Conservation (phyloP, 2,329 filamentous ascomycete species). For the Cladosporium sp. region DNA sequence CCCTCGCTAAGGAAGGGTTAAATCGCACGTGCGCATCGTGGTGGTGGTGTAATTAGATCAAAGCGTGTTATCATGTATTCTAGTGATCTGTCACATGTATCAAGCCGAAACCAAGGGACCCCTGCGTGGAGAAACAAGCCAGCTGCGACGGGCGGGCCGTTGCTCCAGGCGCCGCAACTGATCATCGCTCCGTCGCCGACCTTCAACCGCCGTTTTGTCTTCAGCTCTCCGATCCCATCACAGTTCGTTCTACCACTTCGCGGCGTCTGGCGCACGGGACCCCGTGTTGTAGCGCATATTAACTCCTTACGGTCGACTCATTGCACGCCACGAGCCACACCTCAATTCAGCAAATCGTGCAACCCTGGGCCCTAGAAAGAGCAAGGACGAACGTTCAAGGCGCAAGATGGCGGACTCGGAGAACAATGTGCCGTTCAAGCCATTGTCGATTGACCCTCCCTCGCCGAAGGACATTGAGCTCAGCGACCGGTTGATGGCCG, state of each 20-base stretch:
- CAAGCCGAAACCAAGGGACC: neutral
- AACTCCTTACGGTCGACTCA: neutral
- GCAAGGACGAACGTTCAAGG: neutral
- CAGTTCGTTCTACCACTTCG: neutral
- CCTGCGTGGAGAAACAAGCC: neutral
- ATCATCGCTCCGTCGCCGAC: neutral
- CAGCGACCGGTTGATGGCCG: constrained; percentile 72
- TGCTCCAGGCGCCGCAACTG: neutral
- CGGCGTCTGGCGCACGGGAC: constrained; percentile 1
- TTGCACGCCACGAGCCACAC: too few species aligned
- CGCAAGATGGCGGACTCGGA: constrained; percentile 10
- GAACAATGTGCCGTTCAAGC: constrained; percentile 68
- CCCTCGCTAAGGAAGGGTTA: too few species aligned
- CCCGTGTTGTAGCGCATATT: neutral
- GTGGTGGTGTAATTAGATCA: neutral
- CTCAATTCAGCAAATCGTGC: too few species aligned
- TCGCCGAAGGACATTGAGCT: constrained; percentile 69
- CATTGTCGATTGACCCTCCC: constrained; percentile 72
- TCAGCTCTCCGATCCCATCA: constrained; percentile 2
- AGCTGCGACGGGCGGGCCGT: too few species aligned
- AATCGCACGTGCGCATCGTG: neutral
- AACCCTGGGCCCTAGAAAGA: neutral
- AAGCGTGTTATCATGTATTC: neutral
- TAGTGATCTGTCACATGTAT: neutral
- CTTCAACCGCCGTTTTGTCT: constrained; percentile 6